Evolutionary conservation across 1,284 basidiomycete genomes (phyloP).

Genomic region (Moniliella sp.): DNA sequence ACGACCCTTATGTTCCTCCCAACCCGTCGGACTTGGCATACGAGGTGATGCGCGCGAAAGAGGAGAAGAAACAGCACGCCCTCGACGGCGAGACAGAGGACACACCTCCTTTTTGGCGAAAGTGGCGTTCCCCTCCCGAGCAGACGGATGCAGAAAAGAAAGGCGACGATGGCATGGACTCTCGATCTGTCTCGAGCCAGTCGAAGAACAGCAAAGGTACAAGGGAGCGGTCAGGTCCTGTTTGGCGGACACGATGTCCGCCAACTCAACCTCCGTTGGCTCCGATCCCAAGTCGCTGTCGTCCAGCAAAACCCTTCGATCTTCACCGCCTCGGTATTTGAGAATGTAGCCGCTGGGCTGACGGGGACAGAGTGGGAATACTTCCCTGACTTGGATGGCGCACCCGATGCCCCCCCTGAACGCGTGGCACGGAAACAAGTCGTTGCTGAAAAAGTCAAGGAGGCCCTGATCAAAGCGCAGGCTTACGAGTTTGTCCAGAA

Average conservation of each 20-base stretch:
- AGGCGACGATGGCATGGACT: conserved; percentile 1
- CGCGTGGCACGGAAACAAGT: conserved; percentile 6
- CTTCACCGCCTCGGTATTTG: conserved; percentile 20
- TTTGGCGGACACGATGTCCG: conserved; percentile 16
- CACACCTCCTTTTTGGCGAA: too few species aligned
- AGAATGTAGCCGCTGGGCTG: conserved; percentile 29
- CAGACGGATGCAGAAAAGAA: not conserved
- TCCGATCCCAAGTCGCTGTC: conserved; percentile 27
- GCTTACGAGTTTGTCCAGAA: conserved; percentile 35
- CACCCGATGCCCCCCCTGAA: conserved; percentile 2
- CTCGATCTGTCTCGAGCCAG: conserved; percentile 1
- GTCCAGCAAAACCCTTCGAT: conserved; percentile 26
- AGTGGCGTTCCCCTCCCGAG: conserved; percentile 2
- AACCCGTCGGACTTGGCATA: conserved; percentile 3
- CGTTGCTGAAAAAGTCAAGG: conserved; percentile 27
- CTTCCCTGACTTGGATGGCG: conserved; percentile 8
- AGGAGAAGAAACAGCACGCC: conserved; percentile 1
- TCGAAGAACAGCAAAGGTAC: conserved; percentile 3
- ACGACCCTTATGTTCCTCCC: conserved; percentile 13
- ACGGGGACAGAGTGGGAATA: conserved; percentile 15
- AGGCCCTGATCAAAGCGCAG: conserved; percentile 32
- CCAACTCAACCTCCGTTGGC: conserved; percentile 34
- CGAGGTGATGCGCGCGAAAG: conserved; percentile 3
- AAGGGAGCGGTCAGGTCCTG: conserved; percentile 11
- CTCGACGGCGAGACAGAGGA: not conserved